Conservation (phyloP, 176 grass and related monocot species). For the Poa annua region DNA sequence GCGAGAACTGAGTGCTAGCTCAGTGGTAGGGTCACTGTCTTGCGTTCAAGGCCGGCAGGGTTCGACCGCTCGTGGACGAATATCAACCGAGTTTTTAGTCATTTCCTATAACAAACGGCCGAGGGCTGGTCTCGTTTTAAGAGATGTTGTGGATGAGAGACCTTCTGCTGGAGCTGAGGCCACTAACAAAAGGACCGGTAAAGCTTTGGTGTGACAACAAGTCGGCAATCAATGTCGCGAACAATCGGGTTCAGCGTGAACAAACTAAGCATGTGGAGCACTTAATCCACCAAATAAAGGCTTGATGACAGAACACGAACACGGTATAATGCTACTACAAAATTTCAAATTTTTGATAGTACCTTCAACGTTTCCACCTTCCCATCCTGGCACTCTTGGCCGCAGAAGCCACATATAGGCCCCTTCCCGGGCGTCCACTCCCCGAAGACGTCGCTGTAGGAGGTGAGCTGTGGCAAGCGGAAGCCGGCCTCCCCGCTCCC, state of each 20-base stretch:
- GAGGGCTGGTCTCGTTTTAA: background rate
- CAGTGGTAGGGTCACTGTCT: background rate
- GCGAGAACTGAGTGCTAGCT: background rate
- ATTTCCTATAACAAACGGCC: background rate
- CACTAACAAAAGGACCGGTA: background rate
- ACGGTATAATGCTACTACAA: background rate
- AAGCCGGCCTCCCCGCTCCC: conserved; percentile 49
- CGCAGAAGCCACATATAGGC: conserved; percentile 56
- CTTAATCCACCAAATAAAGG: background rate
- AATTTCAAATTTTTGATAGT: background rate
- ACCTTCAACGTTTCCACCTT: conserved; percentile 60
- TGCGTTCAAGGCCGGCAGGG: background rate
- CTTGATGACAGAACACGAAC: conserved; percentile 4
- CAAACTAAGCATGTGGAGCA: conserved; percentile 1
- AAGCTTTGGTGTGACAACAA: background rate
- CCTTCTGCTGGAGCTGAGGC: background rate
- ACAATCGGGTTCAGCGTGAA: background rate
- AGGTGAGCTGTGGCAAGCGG: conserved; percentile 75
- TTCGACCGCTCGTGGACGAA: background rate
- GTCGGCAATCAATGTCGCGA: background rate
- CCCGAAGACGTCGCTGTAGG: conserved; percentile 77
- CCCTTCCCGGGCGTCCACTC: conserved; percentile 62
- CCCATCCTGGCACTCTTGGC: conserved; percentile 38
- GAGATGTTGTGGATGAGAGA: background rate
- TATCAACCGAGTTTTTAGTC: background rate